Evolutionary conservation across 1,139 yeast species (phyloP), one percentile per base, ranked within the genome.

Genomic region (Hansenula lynferdii): DNA sequence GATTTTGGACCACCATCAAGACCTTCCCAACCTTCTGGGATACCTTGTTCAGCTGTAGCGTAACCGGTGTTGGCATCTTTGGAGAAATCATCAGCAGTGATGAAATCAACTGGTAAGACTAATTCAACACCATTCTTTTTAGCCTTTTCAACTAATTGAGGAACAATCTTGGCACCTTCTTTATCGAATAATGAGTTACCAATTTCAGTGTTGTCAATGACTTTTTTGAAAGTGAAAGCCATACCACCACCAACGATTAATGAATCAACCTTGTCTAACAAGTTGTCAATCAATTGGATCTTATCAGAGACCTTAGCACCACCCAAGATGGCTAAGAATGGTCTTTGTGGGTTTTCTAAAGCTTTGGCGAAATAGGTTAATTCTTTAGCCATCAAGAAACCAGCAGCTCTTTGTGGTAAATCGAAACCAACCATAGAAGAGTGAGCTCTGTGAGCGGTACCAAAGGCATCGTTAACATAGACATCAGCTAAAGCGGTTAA

Each of bases 381-480:
- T 72, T 90, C 97, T 78, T 92, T 90, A 62, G 90, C 83, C 86
- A 90, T 85, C 59, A 90, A 76, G 92, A 87, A 90, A 64, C 97
- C 97, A 48, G 96, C 83, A 56, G 97, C 97, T 70, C 87, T 85
- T 72, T 86, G 87, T 45, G 92, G 90, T 56, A 87, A 77, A 57
- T 90, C 87, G 54, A 90, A 72, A 58, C 97, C 97, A 60, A 92
- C 97, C 87, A 92, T 89, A 36, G 97, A 90, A 38, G 97, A 87
- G 75, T 90, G 97, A 48, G 97, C 97, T 75, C 97, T 86, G 82
- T 90, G 97, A 41, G 97, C 96, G 50, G 97, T 92, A 63, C 97
- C 97, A 60, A 90, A 90, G 43, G 97, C 97, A 65, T 90, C 97
- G 69, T 90, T 90, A 65, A 90, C 80, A 72, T 90, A 90, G 51